Evolutionary conservation across 2,329 filamentous ascomycete genomes (phyloP).

Genomic region (Alternaria infectoria): DNA sequence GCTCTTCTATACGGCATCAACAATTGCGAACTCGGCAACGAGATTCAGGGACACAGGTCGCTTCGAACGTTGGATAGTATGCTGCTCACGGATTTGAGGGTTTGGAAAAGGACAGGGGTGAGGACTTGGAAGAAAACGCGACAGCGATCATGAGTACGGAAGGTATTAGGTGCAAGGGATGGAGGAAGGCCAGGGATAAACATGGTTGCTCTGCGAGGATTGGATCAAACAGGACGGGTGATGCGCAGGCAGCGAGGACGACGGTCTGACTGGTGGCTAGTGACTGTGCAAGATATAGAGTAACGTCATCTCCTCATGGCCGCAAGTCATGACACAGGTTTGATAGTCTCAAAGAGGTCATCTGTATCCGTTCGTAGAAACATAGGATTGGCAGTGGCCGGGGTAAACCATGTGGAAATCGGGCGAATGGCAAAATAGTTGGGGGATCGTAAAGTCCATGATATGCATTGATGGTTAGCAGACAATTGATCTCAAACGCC

Average conservation of each 20-base stretch:
- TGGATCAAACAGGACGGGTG: neutral
- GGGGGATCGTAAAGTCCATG: constrained; percentile 44
- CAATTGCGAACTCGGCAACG: neutral
- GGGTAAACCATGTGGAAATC: neutral
- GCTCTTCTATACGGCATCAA: neutral
- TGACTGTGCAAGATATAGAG: neutral
- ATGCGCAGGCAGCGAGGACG: neutral
- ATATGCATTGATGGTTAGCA: constrained; percentile 51
- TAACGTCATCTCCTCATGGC: neutral
- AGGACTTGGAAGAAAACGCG: neutral
- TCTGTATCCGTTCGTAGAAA: neutral
- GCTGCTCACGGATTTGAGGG: neutral
- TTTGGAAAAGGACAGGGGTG: neutral
- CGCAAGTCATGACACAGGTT: neutral
- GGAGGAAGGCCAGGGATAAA: neutral
- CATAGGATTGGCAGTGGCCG: neutral
- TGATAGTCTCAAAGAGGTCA: neutral
- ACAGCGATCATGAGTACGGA: neutral
- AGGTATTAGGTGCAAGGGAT: neutral
- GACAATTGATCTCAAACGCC: constrained; percentile 49
- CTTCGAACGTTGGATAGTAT: neutral
- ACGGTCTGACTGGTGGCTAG: neutral
- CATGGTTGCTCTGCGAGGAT: neutral
- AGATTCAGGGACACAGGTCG: neutral
- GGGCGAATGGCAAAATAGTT: constrained; percentile 13